Evolutionary conservation across 768 basidiomycete genomes (phyloP), one percentile per base, ranked within the genome.

Genomic region (Hemileccinum impolitum): DNA sequence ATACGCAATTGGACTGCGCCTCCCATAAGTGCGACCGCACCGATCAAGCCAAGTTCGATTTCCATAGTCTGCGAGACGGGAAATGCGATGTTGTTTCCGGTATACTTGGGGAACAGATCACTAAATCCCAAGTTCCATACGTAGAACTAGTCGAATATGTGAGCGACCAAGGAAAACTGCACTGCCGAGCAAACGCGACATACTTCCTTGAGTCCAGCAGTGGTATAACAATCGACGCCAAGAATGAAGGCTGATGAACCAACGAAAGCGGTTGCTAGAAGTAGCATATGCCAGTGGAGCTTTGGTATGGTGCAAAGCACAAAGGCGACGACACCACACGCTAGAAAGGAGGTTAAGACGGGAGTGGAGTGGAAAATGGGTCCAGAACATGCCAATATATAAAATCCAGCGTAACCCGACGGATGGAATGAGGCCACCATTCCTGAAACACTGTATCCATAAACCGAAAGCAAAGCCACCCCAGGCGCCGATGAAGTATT

Each of bases 71-170:
- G 92, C 5, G 87, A 79, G 45, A 94, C 82, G 26, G 93, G 91
- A 62, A 89, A 94, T 43, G 78, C 70, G 50, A 89, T 88, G 51
- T 78, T 74, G 58, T 82, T 77, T 45, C 72, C 68, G 18, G 75
- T 70, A 57, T 84, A 93, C 58, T 87, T 89, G 10, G 88, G 83
- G 67, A 94, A 97, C 25, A 97, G 70, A 5, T 72, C 60, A 2
- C 72, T 76, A 71, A 94, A 96, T 35, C 95, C 95, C 44, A 98
- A 73, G 65, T 96, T 98, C 84, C 89, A 96, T 43, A 96, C 74
- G 70, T 96, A 97, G 71, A 96, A 96, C 90, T 95, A 52, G 44
- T 25, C 45, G 18, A 31, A 45, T 50, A 50, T 21, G 52, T 58
- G 43, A 59, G 52, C 23, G 54, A 53, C 23, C 46, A 7, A n/a